A percentile compares a stretch with the other conserved stretches of the same genome.
Conservation (phyloP, 1,139 yeast species). For the Debaryomyces singareniensis region DNA sequence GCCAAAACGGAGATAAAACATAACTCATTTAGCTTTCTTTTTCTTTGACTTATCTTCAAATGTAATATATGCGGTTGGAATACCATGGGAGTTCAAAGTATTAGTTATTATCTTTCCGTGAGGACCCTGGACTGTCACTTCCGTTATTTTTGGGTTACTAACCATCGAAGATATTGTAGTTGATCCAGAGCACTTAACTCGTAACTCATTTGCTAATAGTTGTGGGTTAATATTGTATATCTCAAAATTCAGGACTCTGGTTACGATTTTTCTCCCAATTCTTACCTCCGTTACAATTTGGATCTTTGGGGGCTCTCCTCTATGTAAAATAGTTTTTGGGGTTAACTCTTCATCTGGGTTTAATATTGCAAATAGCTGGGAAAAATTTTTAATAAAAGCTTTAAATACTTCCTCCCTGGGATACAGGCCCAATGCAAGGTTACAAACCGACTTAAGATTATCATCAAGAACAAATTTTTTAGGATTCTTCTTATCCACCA, state of each 20-base stretch:
- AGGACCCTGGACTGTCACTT: slow-evolving; percentile 87
- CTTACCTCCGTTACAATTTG: slow-evolving; percentile 67
- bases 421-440: slow-evolving; percentile 17
- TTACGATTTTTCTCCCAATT: slow-evolving; percentile 76
- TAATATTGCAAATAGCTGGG: slow-evolving; percentile 52
- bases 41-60: slow-evolving; percentile 60
- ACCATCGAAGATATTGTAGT: slow-evolving; percentile 59
- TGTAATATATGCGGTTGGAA: slow-evolving; percentile 60
- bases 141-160: slow-evolving; percentile 50
- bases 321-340: slow-evolving; percentile 26
- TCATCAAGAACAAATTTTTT: slow-evolving; percentile 53
- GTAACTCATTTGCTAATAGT: slow-evolving; percentile 59
- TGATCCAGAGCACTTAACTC: slow-evolving; percentile 84
- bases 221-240: slow-evolving; percentile 60
- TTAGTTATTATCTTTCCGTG: slow-evolving; percentile 62
- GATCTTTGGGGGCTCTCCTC: slow-evolving; percentile 67
- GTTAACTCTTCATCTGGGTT: slow-evolving; percentile 36
- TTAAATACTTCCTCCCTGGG: slow-evolving; percentile 49
- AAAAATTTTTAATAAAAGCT: slow-evolving; percentile 45
- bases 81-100: slow-evolving; percentile 57
- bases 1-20: too few species aligned
- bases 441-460: slow-evolving; percentile 19
- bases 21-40: slow-evolving; percentile 29
- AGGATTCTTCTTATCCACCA: slow-evolving; percentile 41
- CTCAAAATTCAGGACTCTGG: slow-evolving; percentile 67